A percentile compares a stretch with the other conserved stretches of the same genome.
These are phyloP conservation scores for Trebouxia sp. DNA, from an alignment of 139 green algal species.

Conservation along the genomic window DNA sequence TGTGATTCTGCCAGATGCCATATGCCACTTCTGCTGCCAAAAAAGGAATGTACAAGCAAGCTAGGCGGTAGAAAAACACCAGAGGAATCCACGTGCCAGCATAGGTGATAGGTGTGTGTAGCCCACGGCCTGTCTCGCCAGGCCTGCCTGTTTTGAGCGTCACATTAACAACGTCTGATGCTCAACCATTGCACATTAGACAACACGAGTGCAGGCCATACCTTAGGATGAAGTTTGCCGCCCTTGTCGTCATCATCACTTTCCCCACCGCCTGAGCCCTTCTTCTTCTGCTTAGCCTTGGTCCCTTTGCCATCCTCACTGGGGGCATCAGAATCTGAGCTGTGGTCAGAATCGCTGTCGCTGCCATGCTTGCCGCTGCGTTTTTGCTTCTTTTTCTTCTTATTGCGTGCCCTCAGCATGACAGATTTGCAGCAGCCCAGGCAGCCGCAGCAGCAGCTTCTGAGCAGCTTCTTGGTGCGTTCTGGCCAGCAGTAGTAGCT, in stretches of 20 bases:
- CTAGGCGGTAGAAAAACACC: too few species aligned
- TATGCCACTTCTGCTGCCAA: too few species aligned
- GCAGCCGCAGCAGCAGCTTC: constrained; percentile 6
- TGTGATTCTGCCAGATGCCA: too few species aligned
- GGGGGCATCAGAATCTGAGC: not conserved
- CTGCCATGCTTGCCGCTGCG: not conserved
- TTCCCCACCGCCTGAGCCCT: not conserved
- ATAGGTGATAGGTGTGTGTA: too few species aligned
- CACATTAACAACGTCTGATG: too few species aligned
- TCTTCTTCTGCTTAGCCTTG: not conserved
- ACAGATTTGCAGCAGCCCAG: not conserved
- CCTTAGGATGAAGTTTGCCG: not conserved
- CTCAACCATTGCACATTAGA: too few species aligned
- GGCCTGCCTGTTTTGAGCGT: too few species aligned
- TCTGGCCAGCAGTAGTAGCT: constrained; percentile 23
- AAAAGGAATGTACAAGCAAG: too few species aligned
- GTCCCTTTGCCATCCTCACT: not conserved
- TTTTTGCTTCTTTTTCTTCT: not conserved
- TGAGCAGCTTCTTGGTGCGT: constrained; percentile 6
- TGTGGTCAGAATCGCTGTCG: too few species aligned
- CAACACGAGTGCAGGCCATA: not conserved
- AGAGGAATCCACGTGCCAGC: too few species aligned
- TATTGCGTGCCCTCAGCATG: not conserved
- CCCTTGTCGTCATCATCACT: not conserved
- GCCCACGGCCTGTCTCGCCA: too few species aligned